phyloP scores from a whole-genome alignment of 352 stramenopile species.

The Phytophthora ramorum region DNA sequence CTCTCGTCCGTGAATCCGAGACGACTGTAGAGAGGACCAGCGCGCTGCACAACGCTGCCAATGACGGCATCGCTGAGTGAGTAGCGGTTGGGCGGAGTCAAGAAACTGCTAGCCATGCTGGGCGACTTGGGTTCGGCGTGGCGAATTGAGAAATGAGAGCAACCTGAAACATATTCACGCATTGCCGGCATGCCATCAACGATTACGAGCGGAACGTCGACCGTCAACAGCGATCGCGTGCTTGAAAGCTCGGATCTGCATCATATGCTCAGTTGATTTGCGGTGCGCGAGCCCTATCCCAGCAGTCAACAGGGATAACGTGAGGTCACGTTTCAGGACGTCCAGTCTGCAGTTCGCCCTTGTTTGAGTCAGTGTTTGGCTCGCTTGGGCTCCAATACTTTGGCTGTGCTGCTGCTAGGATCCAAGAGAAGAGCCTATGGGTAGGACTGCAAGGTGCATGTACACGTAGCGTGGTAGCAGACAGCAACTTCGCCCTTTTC shows the following conservation, averaged over 20 bases:
- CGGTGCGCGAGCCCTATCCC: background rate
- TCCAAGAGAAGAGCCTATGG: too few species aligned
- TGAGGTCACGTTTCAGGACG: constrained; percentile 12
- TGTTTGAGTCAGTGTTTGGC: background rate
- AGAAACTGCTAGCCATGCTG: constrained; percentile 5
- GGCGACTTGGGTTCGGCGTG: background rate
- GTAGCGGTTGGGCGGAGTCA: background rate
- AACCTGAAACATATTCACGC: background rate
- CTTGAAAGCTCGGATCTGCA: background rate
- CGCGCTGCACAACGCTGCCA: background rate
- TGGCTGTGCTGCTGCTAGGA: too few species aligned
- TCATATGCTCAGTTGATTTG: background rate
- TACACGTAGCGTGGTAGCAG: too few species aligned
- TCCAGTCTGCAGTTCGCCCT: background rate
- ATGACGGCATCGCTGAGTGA: constrained; percentile 5
- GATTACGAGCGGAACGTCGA: constrained; percentile 7
- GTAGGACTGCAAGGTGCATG: too few species aligned
- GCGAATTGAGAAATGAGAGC: constrained; percentile 8
- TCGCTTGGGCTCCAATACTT: too few species aligned
- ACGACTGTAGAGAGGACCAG: background rate
- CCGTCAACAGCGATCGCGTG: constrained; percentile 25
- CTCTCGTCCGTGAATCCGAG: background rate
- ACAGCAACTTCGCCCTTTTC: too few species aligned
- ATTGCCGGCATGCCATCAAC: constrained; percentile 5
- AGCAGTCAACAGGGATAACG: constrained; percentile 14